Evolutionary conservation across 202 grass and related monocot genomes (phyloP).

Genomic region (Sporobolus alterniflorus): DNA sequence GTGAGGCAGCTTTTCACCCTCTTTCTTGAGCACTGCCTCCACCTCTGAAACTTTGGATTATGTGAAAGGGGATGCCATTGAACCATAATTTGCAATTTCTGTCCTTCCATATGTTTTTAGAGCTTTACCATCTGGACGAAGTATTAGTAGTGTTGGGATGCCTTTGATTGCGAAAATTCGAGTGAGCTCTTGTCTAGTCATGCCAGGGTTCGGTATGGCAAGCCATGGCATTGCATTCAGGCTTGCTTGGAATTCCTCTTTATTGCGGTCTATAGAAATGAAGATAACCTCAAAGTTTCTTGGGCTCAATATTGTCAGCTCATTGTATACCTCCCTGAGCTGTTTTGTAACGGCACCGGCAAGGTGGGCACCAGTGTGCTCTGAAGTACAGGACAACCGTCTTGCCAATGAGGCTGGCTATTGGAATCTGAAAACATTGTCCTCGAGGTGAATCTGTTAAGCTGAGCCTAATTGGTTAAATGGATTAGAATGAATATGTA

Average conservation of each 20-base stretch:
- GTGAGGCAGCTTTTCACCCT: slow-evolving; percentile 34
- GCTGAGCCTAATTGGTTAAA: background rate
- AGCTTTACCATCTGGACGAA: slow-evolving; percentile 52
- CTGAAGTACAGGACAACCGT: slow-evolving; percentile 56
- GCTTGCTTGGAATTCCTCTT: slow-evolving; percentile 51
- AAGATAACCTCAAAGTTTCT: slow-evolving; percentile 52
- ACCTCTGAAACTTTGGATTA: slow-evolving; percentile 45
- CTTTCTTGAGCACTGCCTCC: slow-evolving; percentile 35
- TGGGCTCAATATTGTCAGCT: slow-evolving; percentile 30
- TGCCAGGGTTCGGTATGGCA: slow-evolving; percentile 52
- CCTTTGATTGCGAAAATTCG: slow-evolving; percentile 52
- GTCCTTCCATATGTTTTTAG: slow-evolving; percentile 33
- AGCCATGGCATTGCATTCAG: slow-evolving; percentile 54
- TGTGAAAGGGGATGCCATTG: slow-evolving; percentile 55
- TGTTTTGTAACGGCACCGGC: slow-evolving; percentile 33
- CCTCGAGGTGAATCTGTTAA: background rate
- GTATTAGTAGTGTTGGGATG: slow-evolving; percentile 47
- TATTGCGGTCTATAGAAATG: slow-evolving; percentile 50
- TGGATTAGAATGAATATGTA: background rate
- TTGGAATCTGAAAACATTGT: slow-evolving; percentile 39
- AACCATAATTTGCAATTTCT: slow-evolving; percentile 43
- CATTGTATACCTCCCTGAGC: slow-evolving; percentile 47
- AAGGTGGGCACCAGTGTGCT: slow-evolving; percentile 61
- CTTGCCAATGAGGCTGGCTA: slow-evolving; percentile 47
- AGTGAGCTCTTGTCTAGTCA: slow-evolving; percentile 33